Conservation (phyloP, 768 basidiomycete species). For the Boletus reticuloceps region DNA sequence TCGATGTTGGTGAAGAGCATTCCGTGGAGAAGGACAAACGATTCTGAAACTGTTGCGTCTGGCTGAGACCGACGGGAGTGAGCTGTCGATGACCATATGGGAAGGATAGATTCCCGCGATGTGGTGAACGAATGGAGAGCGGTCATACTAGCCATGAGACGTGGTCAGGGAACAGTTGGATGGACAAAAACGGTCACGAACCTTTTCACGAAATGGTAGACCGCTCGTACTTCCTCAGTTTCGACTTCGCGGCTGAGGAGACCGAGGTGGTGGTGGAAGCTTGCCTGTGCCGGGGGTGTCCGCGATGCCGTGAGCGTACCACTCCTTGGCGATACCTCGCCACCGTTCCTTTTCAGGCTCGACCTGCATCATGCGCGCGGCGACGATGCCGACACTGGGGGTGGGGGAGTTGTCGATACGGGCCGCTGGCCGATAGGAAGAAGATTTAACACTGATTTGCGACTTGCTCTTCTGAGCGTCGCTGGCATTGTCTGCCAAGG, state of each 20-base stretch:
- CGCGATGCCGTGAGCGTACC: slow-evolving; percentile 86
- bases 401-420: slow-evolving; percentile 63
- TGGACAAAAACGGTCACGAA: slow-evolving; percentile 31
- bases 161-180: slow-evolving; percentile 3
- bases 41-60: slow-evolving; percentile 68
- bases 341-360: slow-evolving; percentile 92
- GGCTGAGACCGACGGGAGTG: slow-evolving; percentile 66
- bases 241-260: slow-evolving; percentile 81
- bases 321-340: slow-evolving; percentile 85
- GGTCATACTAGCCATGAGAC: slow-evolving; percentile 63
- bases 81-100: slow-evolving; percentile 77
- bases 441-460: slow-evolving; percentile 20
- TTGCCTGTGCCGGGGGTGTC: slow-evolving; percentile 94
- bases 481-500: slow-evolving; percentile 20
- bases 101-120: slow-evolving; percentile 86
- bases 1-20: slow-evolving; percentile 97
- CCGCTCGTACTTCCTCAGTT: slow-evolving; percentile 74
- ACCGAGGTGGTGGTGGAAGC: slow-evolving; percentile 91
- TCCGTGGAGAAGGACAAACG: slow-evolving; percentile 92
- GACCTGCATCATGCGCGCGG: slow-evolving; percentile 77
- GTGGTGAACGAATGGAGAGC: slow-evolving; percentile 83
- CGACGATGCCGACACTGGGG: slow-evolving; percentile 82
- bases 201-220: slow-evolving; percentile 97
- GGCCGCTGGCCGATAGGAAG: slow-evolving; percentile 49
- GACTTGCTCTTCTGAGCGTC: slow-evolving; percentile 39